Percentiles rank a stretch among this genome's conserved stretches.
These are phyloP conservation scores for Talaromyces pinophilus DNA, from an alignment of 2,329 filamentous ascomycete species.

Conservation along the genomic window DNA sequence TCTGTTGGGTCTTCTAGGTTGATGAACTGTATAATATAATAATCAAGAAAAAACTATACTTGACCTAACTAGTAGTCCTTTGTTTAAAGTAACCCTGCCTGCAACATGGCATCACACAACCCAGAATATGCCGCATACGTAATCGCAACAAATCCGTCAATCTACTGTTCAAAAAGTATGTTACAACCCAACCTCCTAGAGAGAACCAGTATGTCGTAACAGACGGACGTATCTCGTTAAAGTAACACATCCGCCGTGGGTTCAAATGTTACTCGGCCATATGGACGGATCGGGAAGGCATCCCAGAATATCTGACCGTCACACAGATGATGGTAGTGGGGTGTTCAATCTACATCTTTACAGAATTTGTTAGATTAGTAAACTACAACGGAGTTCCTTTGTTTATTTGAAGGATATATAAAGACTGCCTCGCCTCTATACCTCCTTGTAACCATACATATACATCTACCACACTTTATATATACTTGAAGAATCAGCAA, in stretches of 20 bases:
- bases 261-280: slow-evolving; percentile 1
- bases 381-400: neutral
- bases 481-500: neutral
- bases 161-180: neutral
- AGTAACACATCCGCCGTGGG: slow-evolving; percentile 10
- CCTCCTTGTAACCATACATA: no score
- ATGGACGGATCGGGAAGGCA: slow-evolving; percentile 22
- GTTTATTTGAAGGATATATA: neutral
- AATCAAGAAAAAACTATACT: neutral
- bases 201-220: neutral
- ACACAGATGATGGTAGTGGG: neutral
- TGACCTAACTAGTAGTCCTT: neutral
- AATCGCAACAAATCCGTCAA: neutral
- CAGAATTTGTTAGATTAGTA: neutral
- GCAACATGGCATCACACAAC: neutral
- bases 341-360: neutral
- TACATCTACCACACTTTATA: no score
- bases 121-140: neutral
- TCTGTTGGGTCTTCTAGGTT: neutral
- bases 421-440: neutral
- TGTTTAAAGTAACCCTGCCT: neutral
- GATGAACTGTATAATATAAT: neutral
- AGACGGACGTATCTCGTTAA: neutral
- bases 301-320: slow-evolving; percentile 23
- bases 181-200: neutral